Conservation (phyloP, 1,284 basidiomycete genomes). For the Ceratorhiza oryzae-sativae region DNA sequence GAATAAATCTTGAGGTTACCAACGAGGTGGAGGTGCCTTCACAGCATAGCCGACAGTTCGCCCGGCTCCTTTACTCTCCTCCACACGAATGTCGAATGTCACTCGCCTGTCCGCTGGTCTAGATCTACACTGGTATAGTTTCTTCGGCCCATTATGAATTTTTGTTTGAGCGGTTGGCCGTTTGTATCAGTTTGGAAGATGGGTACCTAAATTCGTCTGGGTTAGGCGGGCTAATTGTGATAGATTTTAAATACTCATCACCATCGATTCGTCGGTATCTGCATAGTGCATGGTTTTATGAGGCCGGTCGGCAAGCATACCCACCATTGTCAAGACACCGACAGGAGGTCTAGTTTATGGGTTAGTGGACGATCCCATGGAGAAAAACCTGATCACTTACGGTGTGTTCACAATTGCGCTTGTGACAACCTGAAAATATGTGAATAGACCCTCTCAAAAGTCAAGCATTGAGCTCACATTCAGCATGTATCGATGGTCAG, state of each 20-base stretch:
- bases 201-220: conserved; percentile 62
- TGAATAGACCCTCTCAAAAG: too few relatives aligned
- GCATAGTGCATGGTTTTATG: conserved; percentile 82
- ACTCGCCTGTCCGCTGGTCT: conserved; percentile 69
- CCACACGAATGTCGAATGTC: conserved; percentile 87
- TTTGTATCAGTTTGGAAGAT: conserved; percentile 82
- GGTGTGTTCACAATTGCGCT: conserved; percentile 85
- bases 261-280: conserved; percentile 87
- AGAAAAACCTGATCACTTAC: conserved; percentile 54
- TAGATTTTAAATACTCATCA: conserved; percentile 49
- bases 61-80: conserved; percentile 81
- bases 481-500: conserved; percentile 86
- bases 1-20: conserved; percentile 40
- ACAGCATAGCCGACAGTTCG: conserved; percentile 64
- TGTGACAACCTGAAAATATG: conserved; percentile 56
- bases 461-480: conserved; percentile 60
- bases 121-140: conserved; percentile 89
- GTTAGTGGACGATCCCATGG: conserved; percentile 49
- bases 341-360: conserved; percentile 70
- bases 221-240: neutral
- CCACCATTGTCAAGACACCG: conserved; percentile 81
- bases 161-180: conserved; percentile 70
- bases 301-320: conserved; percentile 77
- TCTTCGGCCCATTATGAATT: conserved; percentile 83
- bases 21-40: conserved; percentile 47